Conservation (phyloP, 345 rosid species). For the Melaleuca quinquenervia region DNA sequence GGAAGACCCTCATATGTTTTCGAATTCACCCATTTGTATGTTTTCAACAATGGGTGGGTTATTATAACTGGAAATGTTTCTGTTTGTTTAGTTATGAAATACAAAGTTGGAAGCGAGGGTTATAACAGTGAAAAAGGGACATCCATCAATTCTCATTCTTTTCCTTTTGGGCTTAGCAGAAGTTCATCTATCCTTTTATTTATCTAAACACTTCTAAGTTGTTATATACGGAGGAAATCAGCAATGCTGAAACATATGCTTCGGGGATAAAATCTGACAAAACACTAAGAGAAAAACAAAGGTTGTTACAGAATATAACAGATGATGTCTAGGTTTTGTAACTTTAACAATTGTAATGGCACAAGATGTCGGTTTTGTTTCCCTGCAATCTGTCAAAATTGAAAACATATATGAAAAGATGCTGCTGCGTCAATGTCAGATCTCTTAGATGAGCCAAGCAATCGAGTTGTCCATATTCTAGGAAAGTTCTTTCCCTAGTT, state of each 20-base stretch:
- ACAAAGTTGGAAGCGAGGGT: neutral
- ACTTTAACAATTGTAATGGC: too few relatives aligned
- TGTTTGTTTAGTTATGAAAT: too few relatives aligned
- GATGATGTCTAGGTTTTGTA: neutral
- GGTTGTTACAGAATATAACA: neutral
- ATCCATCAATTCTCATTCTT: neutral
- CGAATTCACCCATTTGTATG: neutral
- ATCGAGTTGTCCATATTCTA: neutral
- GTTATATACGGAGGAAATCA: too few relatives aligned
- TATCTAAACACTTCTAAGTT: too few relatives aligned
- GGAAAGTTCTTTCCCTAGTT: neutral
- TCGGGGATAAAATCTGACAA: neutral
- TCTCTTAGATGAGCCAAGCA: neutral
- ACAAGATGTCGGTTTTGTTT: neutral
- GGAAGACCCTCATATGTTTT: neutral
- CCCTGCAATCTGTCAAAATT: neutral
- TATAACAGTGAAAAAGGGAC: neutral
- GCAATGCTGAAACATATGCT: too few relatives aligned
- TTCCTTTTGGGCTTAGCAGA: neutral
- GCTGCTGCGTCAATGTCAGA: too few relatives aligned
- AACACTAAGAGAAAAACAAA: too few relatives aligned
- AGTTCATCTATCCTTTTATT: too few relatives aligned
- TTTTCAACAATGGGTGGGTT: neutral
- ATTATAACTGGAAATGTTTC: too few relatives aligned
- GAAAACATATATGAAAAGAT: neutral